Percentiles rank a stretch among this genome's conserved stretches.
These are phyloP conservation scores for Metarhizium album DNA, from an alignment of 2,329 filamentous ascomycete species.

Conservation along the genomic window DNA sequence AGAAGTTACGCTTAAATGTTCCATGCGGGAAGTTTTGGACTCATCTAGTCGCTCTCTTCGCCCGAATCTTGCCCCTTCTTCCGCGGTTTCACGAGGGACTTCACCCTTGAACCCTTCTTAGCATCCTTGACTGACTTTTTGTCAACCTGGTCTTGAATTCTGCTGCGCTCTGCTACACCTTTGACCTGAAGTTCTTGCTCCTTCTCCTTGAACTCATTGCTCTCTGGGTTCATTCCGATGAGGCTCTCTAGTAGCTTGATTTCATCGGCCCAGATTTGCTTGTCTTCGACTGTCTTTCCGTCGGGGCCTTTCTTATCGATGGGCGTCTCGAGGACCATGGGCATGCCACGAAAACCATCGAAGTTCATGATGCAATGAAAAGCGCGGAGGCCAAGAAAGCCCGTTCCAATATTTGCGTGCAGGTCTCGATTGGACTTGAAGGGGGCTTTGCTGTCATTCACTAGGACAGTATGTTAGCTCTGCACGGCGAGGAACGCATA, in stretches of 20 bases:
- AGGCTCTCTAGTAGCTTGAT: conserved; percentile 89
- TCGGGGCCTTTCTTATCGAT: conserved; percentile 60
- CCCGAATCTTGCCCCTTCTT: conserved; percentile 22
- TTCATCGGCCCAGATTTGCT: conserved; percentile 78
- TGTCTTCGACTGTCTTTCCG: conserved; percentile 65
- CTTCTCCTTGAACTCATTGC: conserved; percentile 57
- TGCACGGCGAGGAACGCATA: background rate
- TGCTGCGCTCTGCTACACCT: conserved; percentile 61
- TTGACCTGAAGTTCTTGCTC: conserved; percentile 55
- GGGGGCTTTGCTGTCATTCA: conserved; percentile 95
- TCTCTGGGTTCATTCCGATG: conserved; percentile 70
- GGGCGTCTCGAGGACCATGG: conserved; percentile 94
- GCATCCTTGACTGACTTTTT: conserved; percentile 55
- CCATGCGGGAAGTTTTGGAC: background rate
- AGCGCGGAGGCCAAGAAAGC: conserved; percentile 79
- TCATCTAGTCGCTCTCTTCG: conserved; percentile 22
- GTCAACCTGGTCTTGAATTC: conserved; percentile 69
- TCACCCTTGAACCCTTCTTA: conserved; percentile 17
- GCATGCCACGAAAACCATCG: conserved; percentile 60
- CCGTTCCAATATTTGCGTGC: conserved; percentile 93
- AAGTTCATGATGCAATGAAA: conserved; percentile 91
- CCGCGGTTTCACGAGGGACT: conserved; percentile 19
- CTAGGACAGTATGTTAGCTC: conserved; percentile 13
- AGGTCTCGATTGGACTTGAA: conserved; percentile 72
- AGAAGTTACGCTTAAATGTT: background rate